Evolutionary conservation across 208 protist species (phyloP), one percentile per base, ranked within the genome.

Genomic region (Naegleria gruberi): DNA sequence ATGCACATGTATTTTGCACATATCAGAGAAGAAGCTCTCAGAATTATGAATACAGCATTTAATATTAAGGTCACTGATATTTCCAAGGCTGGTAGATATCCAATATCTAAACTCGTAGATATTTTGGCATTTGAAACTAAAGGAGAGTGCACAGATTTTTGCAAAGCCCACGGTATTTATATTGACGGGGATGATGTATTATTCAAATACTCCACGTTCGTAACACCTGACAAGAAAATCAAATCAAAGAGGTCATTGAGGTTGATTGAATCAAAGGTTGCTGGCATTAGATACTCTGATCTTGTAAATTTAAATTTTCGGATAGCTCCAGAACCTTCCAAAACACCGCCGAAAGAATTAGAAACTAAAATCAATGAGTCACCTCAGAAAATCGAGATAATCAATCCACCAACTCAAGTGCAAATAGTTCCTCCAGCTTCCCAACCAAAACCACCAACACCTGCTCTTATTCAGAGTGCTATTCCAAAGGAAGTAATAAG

Each of bases 1-100:
- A 77, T 92, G 74, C 89, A 90, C 89, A 37, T 23, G 2, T 85
- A 83, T 77, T 91, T 92, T 47, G 12, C 81, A 8, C 3, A 0
- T 7, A 47, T 91, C 37, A 46, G 91, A 41, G 40, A 84, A 43
- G 42, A 40, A 26, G 91, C 89, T 26, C 51, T 92, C 5, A 6
- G 55, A 6, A 51, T 40, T 12, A 91, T 91, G 51, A 90, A 91
- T 89, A 55, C 65, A 43, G 26, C 57, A 40, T 89, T 37, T 46
- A 47, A 37, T 37, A 5, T 19, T 34, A 86, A 44, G 30, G n/a
- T 19, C 7, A 44, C 10, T 3, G 5, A 86, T n/a, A 65, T 65
- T 65, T 10, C 15, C 30, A 23, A 65, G 4, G 19, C n/a, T 77
- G 26, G 26, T 37, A 77, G 8, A 37, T 77, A 37, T 77, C 10